Conservation (phyloP, 106 monocot species). For the Dendrobium catenatum region DNA sequence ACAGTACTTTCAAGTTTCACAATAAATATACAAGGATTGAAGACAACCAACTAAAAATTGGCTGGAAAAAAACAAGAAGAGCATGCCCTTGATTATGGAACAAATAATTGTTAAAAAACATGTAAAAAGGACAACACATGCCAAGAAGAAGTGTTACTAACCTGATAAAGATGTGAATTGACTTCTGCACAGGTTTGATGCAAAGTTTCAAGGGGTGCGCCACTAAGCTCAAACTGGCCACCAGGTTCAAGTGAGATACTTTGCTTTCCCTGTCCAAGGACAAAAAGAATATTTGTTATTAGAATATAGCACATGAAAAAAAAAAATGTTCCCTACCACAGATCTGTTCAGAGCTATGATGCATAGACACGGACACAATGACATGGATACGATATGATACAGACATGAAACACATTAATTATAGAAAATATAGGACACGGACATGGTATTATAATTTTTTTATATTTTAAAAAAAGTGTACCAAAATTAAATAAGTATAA, state of each 20-base stretch:
- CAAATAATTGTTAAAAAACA: neutral
- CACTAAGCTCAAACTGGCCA: constrained; percentile 99
- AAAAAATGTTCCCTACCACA: neutral
- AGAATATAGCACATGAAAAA: neutral
- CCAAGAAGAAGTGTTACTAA: constrained; percentile 11
- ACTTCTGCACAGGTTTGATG: constrained; percentile 99
- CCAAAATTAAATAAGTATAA: too few species aligned
- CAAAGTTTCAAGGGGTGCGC: constrained; percentile 90
- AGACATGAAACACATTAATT: too few species aligned
- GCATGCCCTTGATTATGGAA: neutral
- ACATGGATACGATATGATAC: too few species aligned
- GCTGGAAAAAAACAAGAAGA: neutral
- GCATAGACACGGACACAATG: neutral
- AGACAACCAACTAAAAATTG: neutral
- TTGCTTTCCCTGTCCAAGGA: constrained; percentile 71
- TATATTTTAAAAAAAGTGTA: too few species aligned
- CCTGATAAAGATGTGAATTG: constrained; percentile 99
- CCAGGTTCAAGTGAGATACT: constrained; percentile 95
- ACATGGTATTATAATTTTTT: too few species aligned
- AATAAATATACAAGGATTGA: neutral
- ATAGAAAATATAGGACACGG: too few species aligned
- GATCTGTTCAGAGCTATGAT: neutral
- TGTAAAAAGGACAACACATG: neutral
- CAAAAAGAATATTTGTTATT: neutral
- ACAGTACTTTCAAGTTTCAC: neutral